Percentiles rank a stretch among this genome's conserved stretches.
phyloP scores from a whole-genome alignment of 2,329 filamentous ascomycete genomes.

The Cordyceps farinosa region DNA sequence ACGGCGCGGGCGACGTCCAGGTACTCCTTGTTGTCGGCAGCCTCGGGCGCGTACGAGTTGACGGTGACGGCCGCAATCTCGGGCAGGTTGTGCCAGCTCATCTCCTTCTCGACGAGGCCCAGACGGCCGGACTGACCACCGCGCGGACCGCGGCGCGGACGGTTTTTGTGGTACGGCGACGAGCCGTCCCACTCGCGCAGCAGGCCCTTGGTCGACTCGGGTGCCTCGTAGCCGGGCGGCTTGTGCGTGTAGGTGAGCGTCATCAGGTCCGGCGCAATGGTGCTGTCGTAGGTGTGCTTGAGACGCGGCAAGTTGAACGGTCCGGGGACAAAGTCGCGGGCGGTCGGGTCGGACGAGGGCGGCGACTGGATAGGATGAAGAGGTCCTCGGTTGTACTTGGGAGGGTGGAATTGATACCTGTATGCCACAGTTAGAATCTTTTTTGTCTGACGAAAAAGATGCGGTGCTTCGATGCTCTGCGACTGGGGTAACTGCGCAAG shows the following conservation, averaged over 20 bases:
- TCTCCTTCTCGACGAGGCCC: slow-evolving; percentile 66
- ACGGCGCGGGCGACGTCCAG: slow-evolving; percentile 81
- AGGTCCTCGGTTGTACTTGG: slow-evolving; percentile 91
- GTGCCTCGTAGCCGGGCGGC: slow-evolving; percentile 65
- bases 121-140: slow-evolving; percentile 65
- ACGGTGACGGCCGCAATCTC: slow-evolving; percentile 77
- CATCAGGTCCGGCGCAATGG: slow-evolving; percentile 82
- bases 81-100: slow-evolving; percentile 82
- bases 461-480: not conserved
- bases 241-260: slow-evolving; percentile 83
- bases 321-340: slow-evolving; percentile 83
- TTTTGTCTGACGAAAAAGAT: not conserved
- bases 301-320: slow-evolving; percentile 86
- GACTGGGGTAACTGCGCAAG: too few species aligned
- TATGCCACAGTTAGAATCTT: not conserved
- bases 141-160: slow-evolving; percentile 77
- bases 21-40: slow-evolving; percentile 66
- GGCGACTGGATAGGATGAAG: slow-evolving; percentile 90
- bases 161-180: slow-evolving; percentile 91
- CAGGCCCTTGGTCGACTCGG: slow-evolving; percentile 53
- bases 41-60: slow-evolving; percentile 68
- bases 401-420: slow-evolving; percentile 92
- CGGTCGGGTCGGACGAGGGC: slow-evolving; percentile 78
- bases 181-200: slow-evolving; percentile 84
- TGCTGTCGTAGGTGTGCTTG: slow-evolving; percentile 84